Conservation (phyloP, 805 yeast species). For the Yueomyces sp. region DNA sequence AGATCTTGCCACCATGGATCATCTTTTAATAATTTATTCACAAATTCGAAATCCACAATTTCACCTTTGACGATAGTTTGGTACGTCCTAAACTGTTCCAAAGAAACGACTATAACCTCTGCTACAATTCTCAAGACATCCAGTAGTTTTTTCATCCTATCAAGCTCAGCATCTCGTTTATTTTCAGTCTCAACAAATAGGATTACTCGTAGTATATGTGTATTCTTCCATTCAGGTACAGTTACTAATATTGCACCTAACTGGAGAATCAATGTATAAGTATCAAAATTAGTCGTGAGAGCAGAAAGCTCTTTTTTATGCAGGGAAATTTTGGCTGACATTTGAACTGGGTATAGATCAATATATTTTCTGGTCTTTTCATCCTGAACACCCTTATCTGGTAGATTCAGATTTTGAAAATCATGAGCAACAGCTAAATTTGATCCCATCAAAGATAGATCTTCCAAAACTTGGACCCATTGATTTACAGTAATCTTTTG, state of each 20-base stretch:
- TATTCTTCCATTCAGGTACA: constrained; percentile 82
- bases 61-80: constrained; percentile 67
- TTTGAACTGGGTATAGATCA: constrained; percentile 92
- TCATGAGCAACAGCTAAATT: constrained; percentile 93
- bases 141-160: constrained; percentile 48
- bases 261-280: constrained; percentile 86
- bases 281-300: constrained; percentile 83
- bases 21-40: constrained; percentile 37
- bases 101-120: constrained; percentile 57
- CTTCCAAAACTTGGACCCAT: constrained; percentile 91
- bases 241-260: constrained; percentile 87
- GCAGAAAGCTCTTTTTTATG: constrained; percentile 27
- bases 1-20: constrained; percentile 84
- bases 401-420: constrained; percentile 55
- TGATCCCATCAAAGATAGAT: constrained; percentile 72
- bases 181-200: constrained; percentile 72
- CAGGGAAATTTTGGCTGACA: constrained; percentile 60
- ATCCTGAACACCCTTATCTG: constrained; percentile 29
- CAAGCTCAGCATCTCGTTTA: constrained; percentile 60
- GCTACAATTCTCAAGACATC: constrained; percentile 78
- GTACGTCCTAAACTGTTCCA: constrained; percentile 47
- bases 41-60: constrained; percentile 28
- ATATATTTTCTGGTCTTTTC: constrained; percentile 35
- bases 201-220: constrained; percentile 64
- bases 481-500: constrained; percentile 54